Base-by-base conservation (phyloP, 73 alveolate genomes). In the Urostyla sp. region DNA sequence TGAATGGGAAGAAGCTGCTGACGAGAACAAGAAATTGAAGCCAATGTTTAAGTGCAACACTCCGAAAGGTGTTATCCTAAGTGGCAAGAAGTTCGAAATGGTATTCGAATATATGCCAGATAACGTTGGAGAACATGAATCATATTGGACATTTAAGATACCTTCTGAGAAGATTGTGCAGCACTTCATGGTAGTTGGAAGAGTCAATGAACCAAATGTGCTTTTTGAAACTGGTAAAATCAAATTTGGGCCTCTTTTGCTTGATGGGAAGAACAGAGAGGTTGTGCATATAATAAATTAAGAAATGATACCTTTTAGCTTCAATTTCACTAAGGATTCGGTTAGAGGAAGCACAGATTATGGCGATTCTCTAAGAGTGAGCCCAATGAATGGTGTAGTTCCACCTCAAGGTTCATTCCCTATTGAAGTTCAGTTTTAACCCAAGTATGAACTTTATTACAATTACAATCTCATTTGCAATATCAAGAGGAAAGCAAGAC, bases 1-100 rank as follows among this genome's bases (percentile, higher is more conserved):
- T 87, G 98, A 94, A 74, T 98, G 99, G 99, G 98, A 95, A 67
- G 98, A 91, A 80, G 83, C 26, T 4, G 85, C 80, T n/a, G 92
- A 91, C 55, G 92, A 87, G 57, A 80, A 80, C 75, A 95, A 90
- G 79, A 63, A 57, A 43, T 59, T 54, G 56, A 75, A 78, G 75
- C 88, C 94, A 35, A 54, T 91, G 94, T 97, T 97, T 84, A 97
- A 90, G 75, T 95, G 99, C 66, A 69, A 93, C 31, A 95, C 99
- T 40, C 95, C 90, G 0, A 97, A 94, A 77, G 99, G 99, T 7
- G 95, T 96, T 18, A 96, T 98, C 27, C 91, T 96, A 48, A 90
- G 98, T 37, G 99, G 99, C 24, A 98, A 98, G 93, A 98, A 98
- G 91, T 95, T 87, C 46, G 99, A 98, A 93, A 97, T 98, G 98